Evolutionary conservation across 1,284 basidiomycete genomes (phyloP).

Genomic region (Amylostereum areolatum): DNA sequence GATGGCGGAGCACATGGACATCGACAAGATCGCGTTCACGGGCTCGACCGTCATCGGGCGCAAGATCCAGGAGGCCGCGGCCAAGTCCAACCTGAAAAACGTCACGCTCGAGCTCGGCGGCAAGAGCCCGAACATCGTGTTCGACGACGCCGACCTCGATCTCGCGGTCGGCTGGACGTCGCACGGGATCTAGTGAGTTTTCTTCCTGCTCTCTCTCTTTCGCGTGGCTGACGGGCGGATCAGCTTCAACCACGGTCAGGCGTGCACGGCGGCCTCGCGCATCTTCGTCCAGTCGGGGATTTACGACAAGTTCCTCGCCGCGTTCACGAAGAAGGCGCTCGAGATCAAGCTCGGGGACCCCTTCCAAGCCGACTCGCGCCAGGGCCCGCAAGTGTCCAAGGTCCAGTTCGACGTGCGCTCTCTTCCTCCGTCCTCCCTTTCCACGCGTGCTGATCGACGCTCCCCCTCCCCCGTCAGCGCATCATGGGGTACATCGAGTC

Average conservation of each 20-base stretch:
- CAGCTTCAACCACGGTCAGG: slow-evolving; percentile 79
- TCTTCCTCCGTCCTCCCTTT: not conserved
- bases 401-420: slow-evolving; percentile 53
- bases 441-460: slow-evolving; percentile 25
- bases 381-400: slow-evolving; percentile 85
- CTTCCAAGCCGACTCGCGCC: slow-evolving; percentile 64
- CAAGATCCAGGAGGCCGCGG: slow-evolving; percentile 79
- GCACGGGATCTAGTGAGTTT: slow-evolving; percentile 70
- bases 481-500: slow-evolving; percentile 88
- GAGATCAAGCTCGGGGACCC: slow-evolving; percentile 74
- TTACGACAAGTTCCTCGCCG: slow-evolving; percentile 70
- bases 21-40: slow-evolving; percentile 74
- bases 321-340: slow-evolving; percentile 54
- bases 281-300: slow-evolving; percentile 82
- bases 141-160: slow-evolving; percentile 70
- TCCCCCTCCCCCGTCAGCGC: slow-evolving; percentile 38
- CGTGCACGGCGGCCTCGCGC: slow-evolving; percentile 81
- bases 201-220: not conserved
- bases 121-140: slow-evolving; percentile 81
- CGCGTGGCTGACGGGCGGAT: not conserved
- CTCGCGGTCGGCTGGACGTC: slow-evolving; percentile 79
- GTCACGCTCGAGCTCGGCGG: slow-evolving; percentile 93
- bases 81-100: slow-evolving; percentile 82
- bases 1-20: slow-evolving; percentile 55
- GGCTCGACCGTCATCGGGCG: slow-evolving; percentile 81